Base-by-base conservation (phyloP, 2,329 filamentous ascomycete species). In the Tolypocladium endophyticum region DNA sequence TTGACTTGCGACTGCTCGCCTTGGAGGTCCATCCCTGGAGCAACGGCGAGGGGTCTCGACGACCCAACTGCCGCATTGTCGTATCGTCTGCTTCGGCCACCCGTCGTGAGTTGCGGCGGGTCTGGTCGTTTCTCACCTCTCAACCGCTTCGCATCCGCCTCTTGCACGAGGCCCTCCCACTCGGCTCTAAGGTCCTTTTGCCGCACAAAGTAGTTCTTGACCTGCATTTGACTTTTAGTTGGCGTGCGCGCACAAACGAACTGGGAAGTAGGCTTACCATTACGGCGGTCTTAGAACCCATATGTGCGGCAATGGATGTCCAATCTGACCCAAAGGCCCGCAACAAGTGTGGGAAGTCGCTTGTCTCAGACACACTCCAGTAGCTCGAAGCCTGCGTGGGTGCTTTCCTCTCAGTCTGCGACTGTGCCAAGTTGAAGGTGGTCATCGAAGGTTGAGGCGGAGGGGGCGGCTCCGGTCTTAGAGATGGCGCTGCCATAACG, bases 201-300 rank as follows among this genome's bases (percentile, higher is more conserved):
- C 5, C 86, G 80, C 30, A 81, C 78, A 64, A 83, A 88, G 67
- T 86, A 88, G 66, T 89, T 89, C 67, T 87, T 87, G 30, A 88
- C 85, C 84, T 87, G 67, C 64, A 38, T 23, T 30, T 36, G 18
- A 35, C 52, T 20, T 16, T 35, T 54, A 54, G 47, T 67, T 59
- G 68, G 62, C 33, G 58, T 25, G 41, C 28, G 12, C 56, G 18
- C 12, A 14, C 36, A 23, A 56, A 38, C 6, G 23, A 41, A 16
- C 28, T 39, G n/a, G 59, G 52, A 55, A 56, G 53, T 56, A 58
- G 65, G 70, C 80, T 71, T 78, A 89, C 90, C 90, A 94, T 94
- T n/a, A 89, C 88, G 59, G 87, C 82, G 23, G 90, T 93, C 74
- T 93, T 93, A 5, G 89, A 90, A 56, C 87, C 87, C 87, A 94